Percentiles rank a stretch among this genome's conserved stretches.
Evolutionary conservation across 2,329 filamentous ascomycete genomes (phyloP).

Genomic region (Apiospora koreana): DNA sequence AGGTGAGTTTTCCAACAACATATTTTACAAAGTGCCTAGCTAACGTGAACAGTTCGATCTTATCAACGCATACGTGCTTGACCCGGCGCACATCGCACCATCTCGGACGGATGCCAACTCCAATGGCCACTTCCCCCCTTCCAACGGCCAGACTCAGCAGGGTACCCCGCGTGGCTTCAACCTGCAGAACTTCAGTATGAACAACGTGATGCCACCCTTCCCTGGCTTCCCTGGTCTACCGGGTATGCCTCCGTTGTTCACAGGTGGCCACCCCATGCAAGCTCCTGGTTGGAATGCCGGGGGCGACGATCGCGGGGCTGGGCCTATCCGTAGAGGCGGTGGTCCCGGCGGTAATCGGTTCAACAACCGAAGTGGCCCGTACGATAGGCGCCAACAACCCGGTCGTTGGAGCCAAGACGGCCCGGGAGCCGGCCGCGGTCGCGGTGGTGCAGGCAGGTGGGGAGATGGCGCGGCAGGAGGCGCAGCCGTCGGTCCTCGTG

Average conservation of each 20-base stretch:
- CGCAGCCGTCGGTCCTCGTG: constrained; percentile 78
- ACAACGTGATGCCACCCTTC: constrained; percentile 57
- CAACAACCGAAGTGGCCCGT: constrained; percentile 68
- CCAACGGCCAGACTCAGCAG: constrained; percentile 71
- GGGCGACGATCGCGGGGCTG: constrained; percentile 57
- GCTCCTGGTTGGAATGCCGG: constrained; percentile 50
- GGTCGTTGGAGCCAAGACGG: constrained; percentile 50
- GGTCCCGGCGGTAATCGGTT: constrained; percentile 58
- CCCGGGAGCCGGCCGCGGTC: constrained; percentile 53
- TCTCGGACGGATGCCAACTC: constrained; percentile 92
- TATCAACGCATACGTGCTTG: constrained; percentile 91
- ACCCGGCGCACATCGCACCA: constrained; percentile 91
- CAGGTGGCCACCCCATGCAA: constrained; percentile 44
- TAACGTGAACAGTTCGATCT: constrained; percentile 69
- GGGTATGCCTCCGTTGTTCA: constrained; percentile 55
- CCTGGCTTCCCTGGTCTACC: constrained; percentile 58
- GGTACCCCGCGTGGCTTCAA: constrained; percentile 94
- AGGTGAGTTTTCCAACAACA: constrained; percentile 60
- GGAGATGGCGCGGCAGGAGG: constrained; percentile 74
- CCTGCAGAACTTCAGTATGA: constrained; percentile 69
- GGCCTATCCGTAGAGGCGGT: constrained; percentile 70
- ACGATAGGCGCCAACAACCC: constrained; percentile 67
- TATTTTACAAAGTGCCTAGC: constrained; percentile 18
- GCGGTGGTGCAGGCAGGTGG: constrained; percentile 60
- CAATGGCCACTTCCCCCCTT: constrained; percentile 90